Base-by-base conservation (phyloP, 805 yeast species). In the Sungouiella blattae region DNA sequence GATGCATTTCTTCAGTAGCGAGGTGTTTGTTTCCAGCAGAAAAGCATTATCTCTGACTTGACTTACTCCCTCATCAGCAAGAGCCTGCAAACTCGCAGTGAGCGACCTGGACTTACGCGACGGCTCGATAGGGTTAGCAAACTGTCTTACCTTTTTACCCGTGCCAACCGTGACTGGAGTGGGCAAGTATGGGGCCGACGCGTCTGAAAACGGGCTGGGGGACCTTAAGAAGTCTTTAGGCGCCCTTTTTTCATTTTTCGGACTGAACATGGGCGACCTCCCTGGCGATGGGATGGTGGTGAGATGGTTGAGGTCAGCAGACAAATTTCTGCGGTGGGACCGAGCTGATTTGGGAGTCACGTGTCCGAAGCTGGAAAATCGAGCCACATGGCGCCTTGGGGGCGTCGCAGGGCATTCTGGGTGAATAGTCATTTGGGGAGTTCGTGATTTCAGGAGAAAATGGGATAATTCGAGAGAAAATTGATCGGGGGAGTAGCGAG, bases 111-210 rank as follows among this genome's bases (percentile, higher is more conserved):
- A 26, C n/a, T 26, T 30, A 8, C 23, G n/a, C 4, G 40, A 30
- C 5, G 40, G 40, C 28, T 23, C 20, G 3, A 12, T 3, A 7
- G 4, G 24, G 2, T 9, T 23, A 16, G 26, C 5, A 11, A 11
- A 11, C 11, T 20, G 2, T 20, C 26, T 28, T 18, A 25, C 14
- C 33, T 33, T 39, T 13, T 45, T 32, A n/a, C 47, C 46, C 3
- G 51, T 23, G 11, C 46, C 47, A 4, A 37, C 40, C 4, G 50
- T 46, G 47, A 39, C 45, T 9, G 49, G 51, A 9, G 49, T 47
- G 11, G 51, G 49, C 3, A 42, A 17, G 29, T 21, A 5, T 13
- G 22, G 9, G 30, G 18, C 14, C 22, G 21, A 2, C 26, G 28
- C 17, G 33, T 34, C 21, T 18, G 29, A 14, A 26, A 11, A 13